Base-by-base conservation (phyloP, 768 basidiomycete genomes). In the Tricholoma terreum region DNA sequence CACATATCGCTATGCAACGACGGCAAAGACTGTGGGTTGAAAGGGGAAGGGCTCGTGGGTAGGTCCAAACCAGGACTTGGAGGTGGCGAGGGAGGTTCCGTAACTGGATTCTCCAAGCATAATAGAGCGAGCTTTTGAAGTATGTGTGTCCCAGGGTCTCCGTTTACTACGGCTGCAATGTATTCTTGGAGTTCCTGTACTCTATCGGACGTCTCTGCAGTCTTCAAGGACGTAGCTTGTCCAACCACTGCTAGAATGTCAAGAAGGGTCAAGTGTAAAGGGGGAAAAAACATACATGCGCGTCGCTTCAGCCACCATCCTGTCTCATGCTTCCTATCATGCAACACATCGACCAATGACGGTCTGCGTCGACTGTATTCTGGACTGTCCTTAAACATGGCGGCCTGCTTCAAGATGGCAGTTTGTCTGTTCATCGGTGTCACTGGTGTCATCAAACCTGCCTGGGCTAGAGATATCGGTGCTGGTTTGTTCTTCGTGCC, bases 301-400 rank as follows among this genome's bases (percentile, higher is more conserved):
- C 83, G 85, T 61, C 88, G 79, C 67, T 89, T 91, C 59, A 84
- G 68, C 92, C 93, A 94, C 93, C 93, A 95, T 6, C 83, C 83
- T 19, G 83, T 85, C 64, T 90, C 86, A 63, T 86, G 83, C 58
- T 79, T 85, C 60, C 80, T 77, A 54, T 82, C 85, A 58, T 86
- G 83, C 48, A 90, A 70, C 19, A 86, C 84, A 61, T 90, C 85
- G 63, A 92, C 72, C 65, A 94, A 71, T 15, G 84, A 81, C n/a
- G 84, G 73, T 21, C 80, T 65, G 30, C 71, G 74, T 24, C 75
- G 79, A 60, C 79, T 80, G 53, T 80, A 76, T 35, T 80, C 80
- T 11, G 93, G 92, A 63, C 91, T 94, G 64, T 94, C 89, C 67
- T 85, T 79, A 74, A 94, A 94, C 62, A 86, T 71, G 12, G 89